phyloP scores from a whole-genome alignment of 2,329 filamentous ascomycete species.

The Keithomyces neogunnii region DNA sequence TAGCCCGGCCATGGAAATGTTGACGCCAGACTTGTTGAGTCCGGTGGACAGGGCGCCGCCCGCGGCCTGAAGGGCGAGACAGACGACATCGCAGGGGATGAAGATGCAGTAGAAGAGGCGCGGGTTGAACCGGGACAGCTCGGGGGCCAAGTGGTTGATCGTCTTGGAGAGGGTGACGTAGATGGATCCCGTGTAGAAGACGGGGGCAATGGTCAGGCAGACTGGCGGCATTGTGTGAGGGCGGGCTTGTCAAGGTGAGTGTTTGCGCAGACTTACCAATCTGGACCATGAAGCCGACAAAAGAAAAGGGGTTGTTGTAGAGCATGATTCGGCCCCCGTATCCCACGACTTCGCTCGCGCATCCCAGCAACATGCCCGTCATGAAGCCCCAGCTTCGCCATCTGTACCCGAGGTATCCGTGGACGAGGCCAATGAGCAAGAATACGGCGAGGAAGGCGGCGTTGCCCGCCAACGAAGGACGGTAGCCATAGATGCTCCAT shows the following conservation, averaged over 20 bases:
- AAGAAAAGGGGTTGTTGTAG: constrained; percentile 48
- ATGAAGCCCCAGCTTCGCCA: constrained; percentile 42
- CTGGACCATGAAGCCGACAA: constrained; percentile 56
- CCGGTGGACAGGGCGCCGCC: constrained; percentile 47
- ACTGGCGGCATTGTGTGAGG: constrained; percentile 19
- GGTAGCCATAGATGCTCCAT: constrained; percentile 44
- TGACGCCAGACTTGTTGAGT: constrained; percentile 26
- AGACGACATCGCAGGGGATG: constrained; percentile 48
- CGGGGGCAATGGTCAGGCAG: constrained; percentile 44
- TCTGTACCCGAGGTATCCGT: constrained; percentile 34
- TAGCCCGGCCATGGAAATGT: constrained; percentile 42
- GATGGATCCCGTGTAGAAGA: constrained; percentile 51
- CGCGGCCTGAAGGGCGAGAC: constrained; percentile 47
- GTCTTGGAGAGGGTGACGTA: constrained; percentile 50
- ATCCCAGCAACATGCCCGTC: constrained; percentile 46
- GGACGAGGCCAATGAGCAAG: constrained; percentile 28
- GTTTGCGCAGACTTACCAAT: constrained; percentile 35
- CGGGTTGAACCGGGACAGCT: constrained; percentile 35
- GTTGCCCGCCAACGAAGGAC: constrained; percentile 45
- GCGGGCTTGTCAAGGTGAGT: too few species aligned
- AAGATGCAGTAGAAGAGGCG: constrained; percentile 38
- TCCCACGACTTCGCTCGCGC: constrained; percentile 49
- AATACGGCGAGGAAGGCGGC: constrained; percentile 43
- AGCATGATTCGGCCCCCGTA: constrained; percentile 53
- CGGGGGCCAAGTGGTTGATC: constrained; percentile 30